Percentiles rank a stretch among this genome's conserved stretches.
Conservation (phyloP, 1,284 basidiomycete species). For the Ustanciosporium gigantosporum region DNA sequence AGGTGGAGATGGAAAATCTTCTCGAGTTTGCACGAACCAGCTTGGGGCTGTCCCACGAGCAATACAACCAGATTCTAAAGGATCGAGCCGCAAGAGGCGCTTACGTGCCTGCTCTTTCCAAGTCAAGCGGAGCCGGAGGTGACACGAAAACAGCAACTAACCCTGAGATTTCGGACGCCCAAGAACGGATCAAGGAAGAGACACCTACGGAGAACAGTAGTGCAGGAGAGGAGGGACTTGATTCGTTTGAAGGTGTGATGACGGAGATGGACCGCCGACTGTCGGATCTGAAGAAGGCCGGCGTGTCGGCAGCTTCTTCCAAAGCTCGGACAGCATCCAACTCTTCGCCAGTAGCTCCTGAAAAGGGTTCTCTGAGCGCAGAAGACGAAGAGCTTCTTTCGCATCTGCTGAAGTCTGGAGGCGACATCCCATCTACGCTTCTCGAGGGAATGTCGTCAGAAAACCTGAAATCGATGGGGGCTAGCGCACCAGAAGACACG, state of each 20-base stretch:
- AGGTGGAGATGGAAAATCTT: slow-evolving; percentile 32
- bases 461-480: neutral
- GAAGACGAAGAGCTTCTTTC: slow-evolving; percentile 20
- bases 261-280: slow-evolving; percentile 21
- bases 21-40: slow-evolving; percentile 42
- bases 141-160: neutral
- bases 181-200: no score
- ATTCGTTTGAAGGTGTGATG: slow-evolving; percentile 33
- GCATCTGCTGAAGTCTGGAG: slow-evolving; percentile 12
- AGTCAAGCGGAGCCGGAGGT: neutral
- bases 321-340: neutral
- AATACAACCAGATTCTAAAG: slow-evolving; percentile 36
- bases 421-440: slow-evolving; percentile 15
- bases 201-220: neutral
- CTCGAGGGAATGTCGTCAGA: slow-evolving; percentile 1
- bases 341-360: neutral
- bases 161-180: neutral
- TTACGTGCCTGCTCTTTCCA: slow-evolving; percentile 15
- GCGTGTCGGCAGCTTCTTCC: neutral
- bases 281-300: neutral
- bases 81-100: slow-evolving; percentile 21
- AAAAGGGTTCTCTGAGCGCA: neutral
- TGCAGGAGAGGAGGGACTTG: slow-evolving; percentile 1
- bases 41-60: slow-evolving; percentile 35
- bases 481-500: neutral